Evolutionary conservation across 148 eudicot species (phyloP).

Genomic region (Dysphania ambrosioides): DNA sequence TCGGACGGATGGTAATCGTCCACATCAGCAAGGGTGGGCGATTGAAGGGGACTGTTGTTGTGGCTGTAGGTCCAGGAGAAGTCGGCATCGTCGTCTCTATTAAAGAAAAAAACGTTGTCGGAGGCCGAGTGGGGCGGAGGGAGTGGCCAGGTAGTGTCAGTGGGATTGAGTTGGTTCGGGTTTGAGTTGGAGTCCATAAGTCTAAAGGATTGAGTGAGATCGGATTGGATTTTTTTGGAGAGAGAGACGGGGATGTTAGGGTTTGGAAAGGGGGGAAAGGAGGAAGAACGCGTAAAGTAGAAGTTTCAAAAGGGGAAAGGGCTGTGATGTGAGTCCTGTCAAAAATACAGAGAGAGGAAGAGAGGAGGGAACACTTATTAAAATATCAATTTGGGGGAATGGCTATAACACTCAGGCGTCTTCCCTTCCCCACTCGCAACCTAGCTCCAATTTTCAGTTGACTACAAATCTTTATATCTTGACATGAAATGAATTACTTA

Average conservation of each 20-base stretch:
- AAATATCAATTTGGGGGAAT: too few relatives aligned
- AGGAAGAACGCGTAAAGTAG: slow-evolving; percentile 27
- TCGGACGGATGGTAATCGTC: slow-evolving; percentile 24
- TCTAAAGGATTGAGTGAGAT: too few relatives aligned
- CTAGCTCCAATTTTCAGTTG: too few relatives aligned
- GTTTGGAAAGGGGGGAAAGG: background rate
- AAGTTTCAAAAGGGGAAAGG: slow-evolving; percentile 12
- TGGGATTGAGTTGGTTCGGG: slow-evolving; percentile 27
- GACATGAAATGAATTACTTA: too few relatives aligned
- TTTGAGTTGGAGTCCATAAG: slow-evolving; percentile 27
- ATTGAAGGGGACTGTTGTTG: too few relatives aligned
- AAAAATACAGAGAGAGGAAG: slow-evolving; percentile 15
- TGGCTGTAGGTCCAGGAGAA: slow-evolving; percentile 36
- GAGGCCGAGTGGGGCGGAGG: slow-evolving; percentile 27
- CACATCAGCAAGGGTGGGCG: background rate
- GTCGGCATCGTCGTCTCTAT: slow-evolving; percentile 25
- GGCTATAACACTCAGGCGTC: too few relatives aligned
- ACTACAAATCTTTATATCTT: too few relatives aligned
- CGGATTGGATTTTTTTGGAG: too few relatives aligned
- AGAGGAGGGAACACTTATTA: slow-evolving; percentile 8
- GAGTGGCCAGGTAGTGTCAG: slow-evolving; percentile 34
- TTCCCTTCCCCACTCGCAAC: too few relatives aligned
- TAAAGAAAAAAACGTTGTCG: slow-evolving; percentile 29
- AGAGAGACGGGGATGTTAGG: slow-evolving; percentile 14
- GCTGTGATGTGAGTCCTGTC: slow-evolving; percentile 40